phyloP scores from a whole-genome alignment of 108 stramenopile genomes.

The Thalassiosira profunda region DNA sequence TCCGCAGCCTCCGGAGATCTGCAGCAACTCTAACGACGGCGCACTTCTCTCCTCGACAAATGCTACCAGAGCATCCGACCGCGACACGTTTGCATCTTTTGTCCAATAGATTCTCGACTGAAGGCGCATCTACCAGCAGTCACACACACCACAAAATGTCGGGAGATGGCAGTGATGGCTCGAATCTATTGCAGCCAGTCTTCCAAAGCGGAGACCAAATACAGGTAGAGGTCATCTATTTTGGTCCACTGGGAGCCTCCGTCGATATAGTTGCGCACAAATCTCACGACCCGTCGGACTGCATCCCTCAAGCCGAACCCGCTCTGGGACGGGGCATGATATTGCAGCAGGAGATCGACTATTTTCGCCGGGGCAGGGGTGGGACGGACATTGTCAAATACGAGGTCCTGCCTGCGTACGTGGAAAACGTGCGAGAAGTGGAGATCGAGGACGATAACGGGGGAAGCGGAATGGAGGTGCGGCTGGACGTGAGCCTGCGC shows the following conservation, averaged over 20 bases:
- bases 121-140: neutral
- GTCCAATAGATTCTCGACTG: neutral
- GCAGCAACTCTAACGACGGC: too few relatives aligned
- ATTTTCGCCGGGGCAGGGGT: conserved; percentile 69
- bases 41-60: too few relatives aligned
- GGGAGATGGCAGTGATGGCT: conserved; percentile 4
- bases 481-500: conserved; percentile 70
- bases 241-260: conserved; percentile 82
- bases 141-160: neutral
- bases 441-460: conserved; percentile 50
- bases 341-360: conserved; percentile 75
- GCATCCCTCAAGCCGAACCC: conserved; percentile 64
- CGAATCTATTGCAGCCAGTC: conserved; percentile 40
- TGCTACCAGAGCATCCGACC: too few relatives aligned
- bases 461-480: conserved; percentile 36
- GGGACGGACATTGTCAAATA: conserved; percentile 78
- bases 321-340: conserved; percentile 76
- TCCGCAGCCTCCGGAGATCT: too few relatives aligned
- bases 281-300: conserved; percentile 58
- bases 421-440: conserved; percentile 64
- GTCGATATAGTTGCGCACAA: conserved; percentile 72
- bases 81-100: neutral
- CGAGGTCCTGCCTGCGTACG: conserved; percentile 78
- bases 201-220: conserved; percentile 70
- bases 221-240: conserved; percentile 74